Evolutionary conservation across 208 protist genomes (phyloP), one percentile per base, ranked within the genome.

Genomic region (Trichomonas vaginalis): DNA sequence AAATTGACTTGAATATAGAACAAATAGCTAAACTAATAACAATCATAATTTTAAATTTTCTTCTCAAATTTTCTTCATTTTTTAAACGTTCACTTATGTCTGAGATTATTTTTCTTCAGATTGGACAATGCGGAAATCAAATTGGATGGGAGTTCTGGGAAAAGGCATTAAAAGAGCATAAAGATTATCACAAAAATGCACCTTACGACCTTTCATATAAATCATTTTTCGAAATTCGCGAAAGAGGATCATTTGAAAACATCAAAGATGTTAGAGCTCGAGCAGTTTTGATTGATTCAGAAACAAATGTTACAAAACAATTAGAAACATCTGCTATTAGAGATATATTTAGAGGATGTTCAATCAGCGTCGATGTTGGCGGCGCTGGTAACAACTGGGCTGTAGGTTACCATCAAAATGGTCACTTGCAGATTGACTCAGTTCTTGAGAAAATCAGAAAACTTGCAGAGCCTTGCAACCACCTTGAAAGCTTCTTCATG

Each of bases 251-350:
- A 21, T 45, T 47, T 45, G 32, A 42, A 39, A 47, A 42, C 15
- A 15, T 92, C 1, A 56, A 46, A 17, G 56, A 92, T 8, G 39
- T 92, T 35, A 6, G 86, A 37, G 98, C 98, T 23, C 97, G 98
- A 15, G 98, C 98, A 61, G 98, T 99, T 23, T 97, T 98, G 0
- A 97, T 99, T 42, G 98, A 99, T 96, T 99, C 99, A 98, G 98
- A 99, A 97, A 97, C 98, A 95, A 98, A 98, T 95, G 98, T 99
- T 12, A 96, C 99, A 87, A 96, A 97, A 45, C 95, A 97, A 23
- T 45, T 92, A 39, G 40, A 92, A 92, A 27, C 42, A 27, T 92
- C 86, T 6, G 46, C 42, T 35, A 92, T 92, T 2, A 39, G 86
- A 40, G 12, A 17, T 48, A 92, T 92, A 45, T 92, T 92, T 39